Percentiles rank a stretch among this genome's conserved stretches.
Evolutionary conservation across 2,329 filamentous ascomycete genomes (phyloP).

Genomic region (Dactylellina drechsleri): DNA sequence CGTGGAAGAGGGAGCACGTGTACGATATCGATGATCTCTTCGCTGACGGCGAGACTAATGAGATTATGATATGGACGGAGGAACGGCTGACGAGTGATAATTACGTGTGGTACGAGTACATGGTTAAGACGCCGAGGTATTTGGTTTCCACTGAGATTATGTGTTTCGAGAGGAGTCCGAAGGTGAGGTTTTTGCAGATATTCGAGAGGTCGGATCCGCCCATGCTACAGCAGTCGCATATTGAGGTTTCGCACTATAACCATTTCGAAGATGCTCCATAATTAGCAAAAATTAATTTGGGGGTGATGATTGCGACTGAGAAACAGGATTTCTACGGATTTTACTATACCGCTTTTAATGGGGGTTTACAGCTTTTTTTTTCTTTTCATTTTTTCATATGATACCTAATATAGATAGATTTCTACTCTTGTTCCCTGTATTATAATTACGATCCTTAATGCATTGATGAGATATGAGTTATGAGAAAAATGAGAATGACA

Average conservation of each 20-base stretch:
- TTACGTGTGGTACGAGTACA: slow-evolving; percentile 47
- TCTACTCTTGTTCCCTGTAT: too few species aligned
- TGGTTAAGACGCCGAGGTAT: slow-evolving; percentile 35
- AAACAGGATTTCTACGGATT: too few species aligned
- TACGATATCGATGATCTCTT: slow-evolving; percentile 40
- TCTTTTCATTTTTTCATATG: too few species aligned
- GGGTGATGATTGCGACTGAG: too few species aligned
- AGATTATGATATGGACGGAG: slow-evolving; percentile 46
- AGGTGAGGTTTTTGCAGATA: slow-evolving; percentile 47
- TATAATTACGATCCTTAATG: too few species aligned
- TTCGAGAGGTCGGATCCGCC: slow-evolving; percentile 47
- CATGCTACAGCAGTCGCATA: slow-evolving; percentile 45
- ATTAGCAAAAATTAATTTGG: background rate
- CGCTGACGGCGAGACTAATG: slow-evolving; percentile 29
- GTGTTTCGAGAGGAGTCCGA: slow-evolving; percentile 41
- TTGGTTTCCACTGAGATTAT: slow-evolving; percentile 38
- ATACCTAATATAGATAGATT: too few species aligned
- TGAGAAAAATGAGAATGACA: too few species aligned
- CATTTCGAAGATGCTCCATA: slow-evolving; percentile 17
- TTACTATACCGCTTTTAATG: too few species aligned
- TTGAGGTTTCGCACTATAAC: slow-evolving; percentile 50
- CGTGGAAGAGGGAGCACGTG: slow-evolving; percentile 42
- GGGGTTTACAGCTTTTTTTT: too few species aligned
- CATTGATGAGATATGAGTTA: too few species aligned
- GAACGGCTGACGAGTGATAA: slow-evolving; percentile 34